Base-by-base conservation (phyloP, 2,329 filamentous ascomycete genomes). In the Chaetomium olivaceum region DNA sequence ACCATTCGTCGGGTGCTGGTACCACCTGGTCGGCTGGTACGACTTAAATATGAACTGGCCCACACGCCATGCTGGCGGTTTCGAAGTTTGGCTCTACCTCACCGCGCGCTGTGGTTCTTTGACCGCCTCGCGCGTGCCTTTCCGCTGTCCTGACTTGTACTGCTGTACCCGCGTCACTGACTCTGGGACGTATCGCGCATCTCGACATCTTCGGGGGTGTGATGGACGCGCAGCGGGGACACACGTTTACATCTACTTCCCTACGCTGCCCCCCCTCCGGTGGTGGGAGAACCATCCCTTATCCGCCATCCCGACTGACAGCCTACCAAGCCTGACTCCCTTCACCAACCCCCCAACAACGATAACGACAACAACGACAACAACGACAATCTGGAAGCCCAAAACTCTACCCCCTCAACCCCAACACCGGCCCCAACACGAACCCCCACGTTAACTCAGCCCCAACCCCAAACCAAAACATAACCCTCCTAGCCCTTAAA, bases 1-100 rank as follows among this genome's bases (percentile, higher is more conserved):
- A 71, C 77, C 11, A 57, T 85, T 85, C 2, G 76, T 80, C 1
- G 80, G 77, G 1, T 76, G 76, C 46, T 83, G 77, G 73, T 79
- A 78, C 52, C 81, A 84, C 61, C 76, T 82, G 56, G 65, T 43
- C 36, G 72, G 4, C 63, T 73, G 11, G 69, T 7, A 23, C 25
- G 27, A 29, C 27, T 50, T 8, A 19, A 75, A 0, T 85, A 83
- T 16, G 27, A 19, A 51, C 51, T 55, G 27, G 31, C 52, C 16
- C n/a, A 16, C 19, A 19, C 36, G 19, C 36, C 36, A 29, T 16
- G 36, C 36, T 16, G 36, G 36, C 3, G 36, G 36, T 3, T 43
- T 43, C 16, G 36, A 33, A 19, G 7, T 11, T 21, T 39, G 55
- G 55, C 9, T 58, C 12, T 58, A 58, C 33, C 14, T 39, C 23